Percentiles rank a stretch among this genome's conserved stretches.
These are phyloP conservation scores for Fomitopsis betulina DNA, from an alignment of 1,284 basidiomycete genomes.

Conservation along the genomic window DNA sequence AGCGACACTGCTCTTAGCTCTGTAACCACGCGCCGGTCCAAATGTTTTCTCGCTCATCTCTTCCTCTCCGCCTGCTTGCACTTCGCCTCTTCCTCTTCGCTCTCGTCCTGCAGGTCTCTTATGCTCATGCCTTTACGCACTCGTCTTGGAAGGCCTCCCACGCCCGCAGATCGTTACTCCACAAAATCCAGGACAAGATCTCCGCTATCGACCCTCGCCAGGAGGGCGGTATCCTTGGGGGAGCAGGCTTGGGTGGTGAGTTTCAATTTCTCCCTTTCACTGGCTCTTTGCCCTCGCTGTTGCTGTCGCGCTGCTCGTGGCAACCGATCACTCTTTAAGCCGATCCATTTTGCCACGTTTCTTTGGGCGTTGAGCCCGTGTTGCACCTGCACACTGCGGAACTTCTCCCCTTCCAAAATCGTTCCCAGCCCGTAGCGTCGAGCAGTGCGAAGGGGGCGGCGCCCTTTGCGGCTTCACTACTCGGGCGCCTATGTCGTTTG, in stretches of 20 bases:
- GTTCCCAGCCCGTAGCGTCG: too few relatives aligned
- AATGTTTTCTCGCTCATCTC: slow-evolving; percentile 9
- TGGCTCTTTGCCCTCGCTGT: not conserved
- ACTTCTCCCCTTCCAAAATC: too few relatives aligned
- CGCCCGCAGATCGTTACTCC: slow-evolving; percentile 19
- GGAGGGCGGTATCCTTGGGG: slow-evolving; percentile 1
- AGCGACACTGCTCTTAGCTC: slow-evolving; percentile 1
- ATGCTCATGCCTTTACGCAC: slow-evolving; percentile 15
- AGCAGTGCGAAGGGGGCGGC: too few relatives aligned
- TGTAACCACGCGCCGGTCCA: slow-evolving; percentile 7
- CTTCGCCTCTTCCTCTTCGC: slow-evolving; percentile 15
- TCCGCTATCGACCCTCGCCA: not conserved
- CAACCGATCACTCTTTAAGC: not conserved
- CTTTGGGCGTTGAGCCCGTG: not conserved
- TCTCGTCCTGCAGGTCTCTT: slow-evolving; percentile 14
- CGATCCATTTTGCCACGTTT: not conserved
- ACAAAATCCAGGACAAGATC: slow-evolving; percentile 9
- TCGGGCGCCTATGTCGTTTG: not conserved
- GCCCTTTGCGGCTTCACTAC: not conserved
- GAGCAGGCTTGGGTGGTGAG: not conserved
- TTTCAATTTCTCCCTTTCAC: not conserved
- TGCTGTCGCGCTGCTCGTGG: not conserved
- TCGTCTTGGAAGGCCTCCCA: slow-evolving; percentile 20
- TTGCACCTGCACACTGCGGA: too few relatives aligned
- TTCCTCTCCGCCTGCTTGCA: slow-evolving; percentile 11